A percentile compares a stretch with the other conserved stretches of the same genome.
These are phyloP conservation scores for Chaetomium globosum DNA, from an alignment of 2,329 filamentous ascomycete genomes.

Conservation along the genomic window DNA sequence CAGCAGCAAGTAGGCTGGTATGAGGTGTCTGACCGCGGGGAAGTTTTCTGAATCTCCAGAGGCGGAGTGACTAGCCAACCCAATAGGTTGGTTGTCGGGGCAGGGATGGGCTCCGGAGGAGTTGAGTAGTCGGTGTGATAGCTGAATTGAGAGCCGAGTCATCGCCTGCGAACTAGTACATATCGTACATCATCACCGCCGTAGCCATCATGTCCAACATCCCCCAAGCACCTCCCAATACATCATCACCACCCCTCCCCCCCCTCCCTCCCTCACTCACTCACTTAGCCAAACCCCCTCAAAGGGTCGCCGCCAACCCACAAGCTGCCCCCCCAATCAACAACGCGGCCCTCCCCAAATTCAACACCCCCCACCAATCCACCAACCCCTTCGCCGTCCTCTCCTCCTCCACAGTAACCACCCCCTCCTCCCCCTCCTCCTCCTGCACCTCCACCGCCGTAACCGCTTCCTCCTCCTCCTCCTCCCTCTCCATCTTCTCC, in stretches of 20 bases:
- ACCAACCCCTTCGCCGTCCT: slow-evolving; percentile 52
- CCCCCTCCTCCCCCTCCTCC: slow-evolving; percentile 39
- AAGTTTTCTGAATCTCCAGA: background rate
- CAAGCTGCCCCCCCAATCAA: slow-evolving; percentile 35
- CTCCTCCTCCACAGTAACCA: slow-evolving; percentile 45
- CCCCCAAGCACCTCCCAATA: background rate
- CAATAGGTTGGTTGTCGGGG: background rate
- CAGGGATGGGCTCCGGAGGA: too few relatives aligned
- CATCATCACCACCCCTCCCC: too few relatives aligned
- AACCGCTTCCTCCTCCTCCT: slow-evolving; percentile 39
- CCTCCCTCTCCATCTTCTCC: too few relatives aligned
- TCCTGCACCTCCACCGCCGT: too few relatives aligned
- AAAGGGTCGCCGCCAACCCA: slow-evolving; percentile 40
- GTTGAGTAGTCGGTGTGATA: background rate
- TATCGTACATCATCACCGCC: slow-evolving; percentile 8
- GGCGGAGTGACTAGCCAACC: background rate
- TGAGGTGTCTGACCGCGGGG: background rate
- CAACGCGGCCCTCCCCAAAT: slow-evolving; percentile 44
- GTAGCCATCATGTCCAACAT: background rate
- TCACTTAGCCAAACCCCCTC: background rate
- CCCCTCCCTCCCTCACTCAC: too few relatives aligned
- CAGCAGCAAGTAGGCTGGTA: slow-evolving; percentile 16
- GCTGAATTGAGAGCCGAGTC: slow-evolving; percentile 8
- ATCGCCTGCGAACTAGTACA: background rate
- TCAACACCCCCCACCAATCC: slow-evolving; percentile 59